Percentiles rank a stretch among this genome's conserved stretches.
Conservation (phyloP, 2,329 filamentous ascomycete species). For the Aspergillus quadricinctus region DNA sequence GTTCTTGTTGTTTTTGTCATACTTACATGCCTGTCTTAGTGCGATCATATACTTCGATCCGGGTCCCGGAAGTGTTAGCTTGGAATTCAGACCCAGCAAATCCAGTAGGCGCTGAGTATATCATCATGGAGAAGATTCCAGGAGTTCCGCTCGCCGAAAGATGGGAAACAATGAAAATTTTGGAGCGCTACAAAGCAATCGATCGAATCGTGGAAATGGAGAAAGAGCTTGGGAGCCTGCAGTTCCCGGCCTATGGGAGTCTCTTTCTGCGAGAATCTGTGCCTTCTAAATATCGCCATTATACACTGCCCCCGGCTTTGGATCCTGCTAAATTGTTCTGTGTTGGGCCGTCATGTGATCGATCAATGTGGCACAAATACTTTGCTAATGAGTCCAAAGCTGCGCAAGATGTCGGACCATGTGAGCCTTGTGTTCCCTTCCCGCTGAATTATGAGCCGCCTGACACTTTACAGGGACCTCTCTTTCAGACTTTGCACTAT, state of each 20-base stretch:
- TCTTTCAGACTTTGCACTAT: constrained; percentile 12
- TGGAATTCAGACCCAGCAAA: constrained; percentile 30
- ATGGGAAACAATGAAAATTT: constrained; percentile 27
- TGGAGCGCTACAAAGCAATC: constrained; percentile 17
- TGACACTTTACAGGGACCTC: constrained; percentile 11
- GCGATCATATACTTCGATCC: constrained; percentile 17
- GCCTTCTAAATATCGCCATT: constrained; percentile 3
- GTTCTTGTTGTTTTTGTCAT: not conserved
- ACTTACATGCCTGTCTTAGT: constrained; percentile 6
- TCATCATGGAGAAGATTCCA: constrained; percentile 37
- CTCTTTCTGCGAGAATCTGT: constrained; percentile 19
- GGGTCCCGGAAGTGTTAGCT: constrained; percentile 31
- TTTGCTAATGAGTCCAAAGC: not conserved
- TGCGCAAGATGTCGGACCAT: constrained; percentile 10
- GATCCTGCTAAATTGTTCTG: constrained; percentile 15
- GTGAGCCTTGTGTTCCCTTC: constrained; percentile 9
- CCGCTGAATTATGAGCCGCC: too few species aligned
- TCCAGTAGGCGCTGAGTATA: constrained; percentile 37
- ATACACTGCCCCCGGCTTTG: constrained; percentile 9
- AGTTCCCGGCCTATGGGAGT: constrained; percentile 34
- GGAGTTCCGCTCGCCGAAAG: constrained; percentile 28
- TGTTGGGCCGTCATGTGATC: constrained; percentile 13
- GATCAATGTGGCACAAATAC: constrained; percentile 1
- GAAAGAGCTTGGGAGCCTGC: constrained; percentile 16
- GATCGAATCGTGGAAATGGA: constrained; percentile 24